phyloP scores from a whole-genome alignment of 371 early-diverging fungal species.

The Sporodiniella umbellata region DNA sequence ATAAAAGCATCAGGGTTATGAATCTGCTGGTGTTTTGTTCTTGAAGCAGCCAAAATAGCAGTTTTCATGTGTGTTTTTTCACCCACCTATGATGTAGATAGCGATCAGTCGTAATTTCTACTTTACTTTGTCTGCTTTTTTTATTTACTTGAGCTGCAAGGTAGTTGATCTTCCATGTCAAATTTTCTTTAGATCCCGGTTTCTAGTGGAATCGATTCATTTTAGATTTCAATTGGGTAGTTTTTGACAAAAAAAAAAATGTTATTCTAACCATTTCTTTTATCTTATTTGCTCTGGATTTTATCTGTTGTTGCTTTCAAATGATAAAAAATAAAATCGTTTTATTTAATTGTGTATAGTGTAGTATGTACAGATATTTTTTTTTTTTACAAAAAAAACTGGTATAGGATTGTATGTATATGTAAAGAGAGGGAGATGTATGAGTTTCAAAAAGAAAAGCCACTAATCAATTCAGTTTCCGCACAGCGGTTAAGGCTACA shows the following conservation, averaged over 20 bases:
- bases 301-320: too few species aligned
- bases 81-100: slow-evolving; percentile 21
- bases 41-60: slow-evolving; percentile 21
- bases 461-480: background rate
- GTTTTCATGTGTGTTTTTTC: slow-evolving; percentile 23
- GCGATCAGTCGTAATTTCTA: background rate
- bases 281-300: too few species aligned
- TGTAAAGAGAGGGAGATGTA: too few species aligned
- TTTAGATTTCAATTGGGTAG: slow-evolving; percentile 6
- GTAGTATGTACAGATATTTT: background rate
- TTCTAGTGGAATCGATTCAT: too few species aligned
- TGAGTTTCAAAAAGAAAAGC: too few species aligned
- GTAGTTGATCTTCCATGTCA: slow-evolving; percentile 33
- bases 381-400: too few species aligned
- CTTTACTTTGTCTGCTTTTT: background rate
- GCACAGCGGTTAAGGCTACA: background rate
- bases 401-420: too few species aligned
- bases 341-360: background rate
- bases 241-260: slow-evolving; percentile 1
- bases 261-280: background rate
- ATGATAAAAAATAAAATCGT: too few species aligned
- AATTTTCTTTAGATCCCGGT: slow-evolving; percentile 25
- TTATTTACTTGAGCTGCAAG: slow-evolving; percentile 29
- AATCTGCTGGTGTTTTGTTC: slow-evolving; percentile 20
- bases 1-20: slow-evolving; percentile 1